phyloP scores from a whole-genome alignment of 2,329 filamentous ascomycete genomes.

The Chaetomium strumarium region DNA sequence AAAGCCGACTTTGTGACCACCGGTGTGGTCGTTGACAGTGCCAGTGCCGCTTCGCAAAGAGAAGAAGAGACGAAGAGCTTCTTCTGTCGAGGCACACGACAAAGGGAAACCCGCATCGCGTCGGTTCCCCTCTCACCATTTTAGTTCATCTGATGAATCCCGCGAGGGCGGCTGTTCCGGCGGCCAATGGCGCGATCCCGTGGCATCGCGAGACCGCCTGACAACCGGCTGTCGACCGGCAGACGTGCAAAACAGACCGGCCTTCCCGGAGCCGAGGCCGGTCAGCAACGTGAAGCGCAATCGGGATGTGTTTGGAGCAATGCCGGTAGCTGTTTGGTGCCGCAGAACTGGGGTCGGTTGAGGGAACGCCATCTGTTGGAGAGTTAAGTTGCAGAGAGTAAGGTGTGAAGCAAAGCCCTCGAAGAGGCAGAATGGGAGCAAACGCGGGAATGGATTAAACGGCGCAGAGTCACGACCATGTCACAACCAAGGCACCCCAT shows the following conservation, averaged over 20 bases:
- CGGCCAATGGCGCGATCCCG: not conserved
- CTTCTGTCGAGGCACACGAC: not conserved
- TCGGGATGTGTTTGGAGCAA: not conserved
- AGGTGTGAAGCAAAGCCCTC: no score
- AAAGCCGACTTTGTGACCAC: not conserved
- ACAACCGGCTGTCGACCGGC: not conserved
- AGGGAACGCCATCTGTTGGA: no score
- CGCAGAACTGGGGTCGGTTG: no score
- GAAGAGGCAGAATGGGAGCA: no score
- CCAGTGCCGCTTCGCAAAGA: not conserved
- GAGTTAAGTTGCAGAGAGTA: no score
- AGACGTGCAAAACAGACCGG: not conserved
- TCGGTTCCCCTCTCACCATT: not conserved
- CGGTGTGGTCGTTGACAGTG: not conserved
- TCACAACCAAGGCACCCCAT: no score
- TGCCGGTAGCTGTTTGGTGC: not conserved
- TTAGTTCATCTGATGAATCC: not conserved
- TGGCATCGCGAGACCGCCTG: not conserved
- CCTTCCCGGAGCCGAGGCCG: not conserved
- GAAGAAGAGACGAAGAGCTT: constrained; percentile 1
- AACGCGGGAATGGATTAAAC: no score
- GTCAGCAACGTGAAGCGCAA: not conserved
- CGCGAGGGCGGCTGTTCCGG: not conserved
- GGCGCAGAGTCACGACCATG: no score
- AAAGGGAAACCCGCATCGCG: not conserved